Evolutionary conservation across 2,329 filamentous ascomycete genomes (phyloP), one percentile per base, ranked within the genome.

Genomic region (Juglanconis oblonga): DNA sequence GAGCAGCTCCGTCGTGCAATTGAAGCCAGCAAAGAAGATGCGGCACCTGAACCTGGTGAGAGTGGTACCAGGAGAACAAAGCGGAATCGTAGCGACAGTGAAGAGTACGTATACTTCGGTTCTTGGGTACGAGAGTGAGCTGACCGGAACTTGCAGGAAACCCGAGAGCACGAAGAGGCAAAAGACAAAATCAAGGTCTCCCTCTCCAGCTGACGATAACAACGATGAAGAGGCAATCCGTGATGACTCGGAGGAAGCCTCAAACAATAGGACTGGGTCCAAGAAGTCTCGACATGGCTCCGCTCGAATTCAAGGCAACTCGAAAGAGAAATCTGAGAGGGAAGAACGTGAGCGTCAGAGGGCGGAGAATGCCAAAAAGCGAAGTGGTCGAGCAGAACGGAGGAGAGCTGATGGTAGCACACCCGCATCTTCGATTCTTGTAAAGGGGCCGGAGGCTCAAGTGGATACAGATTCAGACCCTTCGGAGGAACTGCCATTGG

Each of bases 1-100:
- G 92, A 96, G 72, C 88, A 93, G 69, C 75, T 99, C 44, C 86
- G 92, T 57, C 86, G 90, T 66, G 95, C 94, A 35, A 92, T 99
- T 67, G 94, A 98, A 73, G 93, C 96, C 63, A 99, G 95, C 78
- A 97, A 93, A 76, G 88, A 91, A 70, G 91, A 96, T 48, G 86
- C 83, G 10, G 79, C 81, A 52, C 74, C 79, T 11, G 79, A 79
- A 10, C 74, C 80, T 38, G 71, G 72, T 11, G 86, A 88, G 40
- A 80, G 81, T 55, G 78, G 78, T 44, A 82, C 77, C 55, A 83
- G 89, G 65, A 86, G 90, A 69, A 82, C 86, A 31, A 99, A 99
- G 77, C 83, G 95, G 69, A 88, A 87, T 63, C 86, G 94, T 64
- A 96, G 95, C 69, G 92, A 95, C 63, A 97, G 92, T 70, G 92